A percentile compares a stretch with the other conserved stretches of the same genome.
phyloP scores from a whole-genome alignment of 2,329 filamentous ascomycete species.

The Leptographium procerum region DNA sequence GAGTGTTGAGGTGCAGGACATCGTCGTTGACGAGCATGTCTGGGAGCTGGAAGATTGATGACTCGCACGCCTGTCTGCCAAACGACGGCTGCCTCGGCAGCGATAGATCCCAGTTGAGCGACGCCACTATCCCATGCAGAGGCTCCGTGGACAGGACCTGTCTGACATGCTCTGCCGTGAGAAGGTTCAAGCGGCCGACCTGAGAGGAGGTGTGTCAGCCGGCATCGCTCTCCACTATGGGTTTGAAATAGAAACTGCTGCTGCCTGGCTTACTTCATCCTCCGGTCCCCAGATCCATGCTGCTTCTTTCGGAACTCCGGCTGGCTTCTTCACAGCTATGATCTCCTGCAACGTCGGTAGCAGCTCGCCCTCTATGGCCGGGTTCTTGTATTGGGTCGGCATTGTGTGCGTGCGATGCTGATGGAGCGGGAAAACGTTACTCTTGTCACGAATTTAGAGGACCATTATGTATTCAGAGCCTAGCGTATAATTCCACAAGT shows the following conservation, averaged over 20 bases:
- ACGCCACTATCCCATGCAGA: not conserved
- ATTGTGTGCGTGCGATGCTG: too few relatives aligned
- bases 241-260: too few relatives aligned
- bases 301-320: not conserved
- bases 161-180: not conserved
- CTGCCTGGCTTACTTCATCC: too few relatives aligned
- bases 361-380: too few relatives aligned
- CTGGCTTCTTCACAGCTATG: not conserved
- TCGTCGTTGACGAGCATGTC: conserved; percentile 16
- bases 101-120: not conserved
- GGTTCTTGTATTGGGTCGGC: too few relatives aligned
- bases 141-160: not conserved
- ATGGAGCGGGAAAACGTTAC: too few relatives aligned
- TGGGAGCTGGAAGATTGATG: conserved; percentile 1
- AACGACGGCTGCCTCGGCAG: not conserved
- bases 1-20: conserved; percentile 31
- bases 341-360: not conserved
- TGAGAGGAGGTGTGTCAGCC: too few relatives aligned
- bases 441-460: too few relatives aligned
- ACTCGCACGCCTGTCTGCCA: not conserved
- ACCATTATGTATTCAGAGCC: too few relatives aligned
- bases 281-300: not conserved
- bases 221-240: too few relatives aligned
- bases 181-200: conserved; percentile 4
- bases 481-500: too few relatives aligned